Evolutionary conservation across 495 filamentous ascomycete genomes (phyloP), one percentile per base, ranked within the genome.

Genomic region (Thermothielavioides terrestris): DNA sequence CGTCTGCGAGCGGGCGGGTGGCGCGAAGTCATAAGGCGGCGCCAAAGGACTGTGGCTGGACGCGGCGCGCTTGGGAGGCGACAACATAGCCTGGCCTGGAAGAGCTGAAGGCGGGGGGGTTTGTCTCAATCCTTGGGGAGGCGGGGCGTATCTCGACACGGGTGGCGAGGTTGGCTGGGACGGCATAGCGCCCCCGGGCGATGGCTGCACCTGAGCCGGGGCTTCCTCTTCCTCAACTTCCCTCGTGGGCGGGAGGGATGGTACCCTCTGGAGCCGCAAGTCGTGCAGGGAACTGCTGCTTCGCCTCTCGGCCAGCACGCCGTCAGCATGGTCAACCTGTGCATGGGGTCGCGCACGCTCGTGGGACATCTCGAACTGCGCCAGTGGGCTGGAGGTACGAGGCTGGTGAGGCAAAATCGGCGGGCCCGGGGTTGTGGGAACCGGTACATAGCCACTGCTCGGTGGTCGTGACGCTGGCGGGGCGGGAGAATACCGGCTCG

Each of bases 381-480:
- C 89, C 25, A 94, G 71, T 10, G 87, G 89, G 59, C 88, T 94
- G 17, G 86, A 92, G 17, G 87, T 92, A 45, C 88, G 80, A 8
- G 88, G 88, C 49, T 86, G 86, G 65, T 89, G 88, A 11, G 84
- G 76, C 57, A 88, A 68, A 4, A 74, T 52, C 4, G 77, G 72
- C 23, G 77, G 68, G 4, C 32, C 59, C 5, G 61, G 55, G 41
- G 66, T 65, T 54, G 58, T 49, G 18, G 64, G 65, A 17, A 64
- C 59, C 45, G 61, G 64, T 2, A 71, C 59, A 59, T 77, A 72
- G 20, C 60, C 61, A 49, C 63, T 66, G 39, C 61, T 61, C 27
- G 70, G 49, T 10, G 66, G 65, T 27, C 68, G 62, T 36, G 56
- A 56, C 14, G 23, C 57, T 25, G 73, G 66, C 11, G 74, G 75